phyloP scores from a whole-genome alignment of 305 asterid species.

The Plantago coronopus region DNA sequence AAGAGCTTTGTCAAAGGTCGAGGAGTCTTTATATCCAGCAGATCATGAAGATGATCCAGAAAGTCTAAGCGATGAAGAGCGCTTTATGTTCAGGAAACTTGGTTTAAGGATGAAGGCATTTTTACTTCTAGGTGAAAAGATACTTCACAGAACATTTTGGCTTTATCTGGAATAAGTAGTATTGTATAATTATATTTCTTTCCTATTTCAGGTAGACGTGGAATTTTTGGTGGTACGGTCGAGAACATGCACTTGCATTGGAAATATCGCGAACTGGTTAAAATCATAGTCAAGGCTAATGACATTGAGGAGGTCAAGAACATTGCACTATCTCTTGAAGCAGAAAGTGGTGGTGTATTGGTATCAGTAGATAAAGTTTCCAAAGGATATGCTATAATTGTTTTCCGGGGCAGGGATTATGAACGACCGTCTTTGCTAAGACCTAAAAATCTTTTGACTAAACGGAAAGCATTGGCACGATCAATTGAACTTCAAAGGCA shows the following conservation, averaged over 20 bases:
- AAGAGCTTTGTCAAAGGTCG: slow-evolving; percentile 75
- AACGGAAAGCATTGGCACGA: slow-evolving; percentile 96
- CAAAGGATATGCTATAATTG: slow-evolving; percentile 86
- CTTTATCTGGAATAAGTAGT: slow-evolving; percentile 21
- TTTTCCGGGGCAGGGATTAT: slow-evolving; percentile 82
- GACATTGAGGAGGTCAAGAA: slow-evolving; percentile 64
- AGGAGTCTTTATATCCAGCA: slow-evolving; percentile 62
- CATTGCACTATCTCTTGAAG: slow-evolving; percentile 86
- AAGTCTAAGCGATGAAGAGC: slow-evolving; percentile 81
- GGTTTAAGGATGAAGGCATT: slow-evolving; percentile 96
- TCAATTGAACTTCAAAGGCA: slow-evolving; percentile 95
- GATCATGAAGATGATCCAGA: slow-evolving; percentile 60
- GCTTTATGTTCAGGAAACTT: slow-evolving; percentile 97
- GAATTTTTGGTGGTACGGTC: slow-evolving; percentile 94
- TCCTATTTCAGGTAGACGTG: slow-evolving; percentile 82
- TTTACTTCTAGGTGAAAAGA: slow-evolving; percentile 74
- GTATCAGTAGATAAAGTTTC: slow-evolving; percentile 91
- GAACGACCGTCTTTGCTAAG: slow-evolving; percentile 63
- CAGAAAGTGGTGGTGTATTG: slow-evolving; percentile 93
- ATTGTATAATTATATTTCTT: slow-evolving; percentile 13
- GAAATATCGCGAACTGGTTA: slow-evolving; percentile 89
- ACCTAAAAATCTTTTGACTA: slow-evolving; percentile 90
- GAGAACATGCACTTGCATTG: slow-evolving; percentile 99
- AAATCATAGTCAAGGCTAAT: slow-evolving; percentile 76
- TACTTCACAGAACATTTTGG: slow-evolving; percentile 6